Conservation (phyloP, 257 asterid species). For the Leptodermis oblonga region DNA sequence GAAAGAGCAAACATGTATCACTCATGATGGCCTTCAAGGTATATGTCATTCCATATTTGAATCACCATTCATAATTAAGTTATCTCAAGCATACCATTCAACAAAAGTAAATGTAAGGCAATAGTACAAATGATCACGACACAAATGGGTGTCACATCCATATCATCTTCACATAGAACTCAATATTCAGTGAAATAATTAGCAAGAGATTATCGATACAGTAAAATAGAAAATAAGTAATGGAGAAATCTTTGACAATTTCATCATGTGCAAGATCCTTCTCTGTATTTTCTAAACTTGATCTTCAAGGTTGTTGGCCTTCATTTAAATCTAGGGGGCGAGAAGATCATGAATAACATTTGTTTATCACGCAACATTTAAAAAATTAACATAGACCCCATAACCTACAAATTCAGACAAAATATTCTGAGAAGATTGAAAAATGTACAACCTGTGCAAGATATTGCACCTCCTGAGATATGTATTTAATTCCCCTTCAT, state of each 20-base stretch:
- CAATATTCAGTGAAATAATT: background rate
- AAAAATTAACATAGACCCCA: background rate
- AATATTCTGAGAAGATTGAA: conserved; percentile 12
- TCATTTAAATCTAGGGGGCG: conserved; percentile 50
- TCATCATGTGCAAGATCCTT: conserved; percentile 68
- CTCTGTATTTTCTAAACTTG: conserved; percentile 66
- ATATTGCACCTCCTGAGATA: conserved; percentile 72
- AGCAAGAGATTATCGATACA: background rate
- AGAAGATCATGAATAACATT: background rate
- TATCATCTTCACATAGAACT: too few species aligned
- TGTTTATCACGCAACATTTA: background rate
- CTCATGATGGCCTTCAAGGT: background rate
- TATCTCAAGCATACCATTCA: background rate
- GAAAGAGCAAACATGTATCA: background rate
- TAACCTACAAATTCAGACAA: conserved; percentile 11
- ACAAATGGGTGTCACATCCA: background rate
- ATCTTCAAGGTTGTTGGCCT: conserved; percentile 54
- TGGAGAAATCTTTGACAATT: conserved; percentile 61
- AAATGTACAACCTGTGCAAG: conserved; percentile 73
- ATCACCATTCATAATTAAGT: background rate
- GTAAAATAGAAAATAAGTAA: conserved; percentile 10
- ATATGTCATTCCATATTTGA: background rate
- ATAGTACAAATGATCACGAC: background rate
- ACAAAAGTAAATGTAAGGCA: background rate
- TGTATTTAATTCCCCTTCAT: conserved; percentile 67